phyloP scores from a whole-genome alignment of 2,329 filamentous ascomycete genomes.

The Clonostachys solani region DNA sequence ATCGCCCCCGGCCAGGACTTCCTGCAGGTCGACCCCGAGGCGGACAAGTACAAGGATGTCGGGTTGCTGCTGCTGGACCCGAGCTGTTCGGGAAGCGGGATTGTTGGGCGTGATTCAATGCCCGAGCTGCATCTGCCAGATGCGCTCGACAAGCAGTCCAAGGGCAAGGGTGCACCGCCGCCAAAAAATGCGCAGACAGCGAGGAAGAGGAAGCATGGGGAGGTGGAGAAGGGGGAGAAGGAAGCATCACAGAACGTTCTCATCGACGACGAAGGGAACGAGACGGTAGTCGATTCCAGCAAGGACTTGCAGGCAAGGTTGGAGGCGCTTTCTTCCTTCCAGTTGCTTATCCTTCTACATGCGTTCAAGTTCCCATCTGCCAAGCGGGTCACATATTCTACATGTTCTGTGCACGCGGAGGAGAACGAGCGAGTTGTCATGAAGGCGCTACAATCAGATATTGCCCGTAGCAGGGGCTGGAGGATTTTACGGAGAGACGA shows the following conservation, averaged over 20 bases:
- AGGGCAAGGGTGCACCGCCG: constrained; percentile 1
- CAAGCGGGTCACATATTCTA: constrained; percentile 80
- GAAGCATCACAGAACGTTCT: constrained; percentile 25
- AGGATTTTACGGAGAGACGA: constrained; percentile 64
- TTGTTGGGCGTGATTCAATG: constrained; percentile 81
- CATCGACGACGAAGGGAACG: constrained; percentile 55
- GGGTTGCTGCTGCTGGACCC: constrained; percentile 82
- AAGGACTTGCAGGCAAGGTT: constrained; percentile 62
- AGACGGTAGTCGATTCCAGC: constrained; percentile 45
- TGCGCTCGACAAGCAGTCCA: constrained; percentile 10
- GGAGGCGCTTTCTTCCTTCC: constrained; percentile 72
- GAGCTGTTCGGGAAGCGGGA: constrained; percentile 93
- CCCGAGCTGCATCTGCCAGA: constrained; percentile 60
- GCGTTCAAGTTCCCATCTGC: constrained; percentile 79
- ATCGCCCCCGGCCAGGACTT: constrained; percentile 80
- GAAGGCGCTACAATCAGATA: constrained; percentile 61
- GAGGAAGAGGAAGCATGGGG: constrained; percentile 42
- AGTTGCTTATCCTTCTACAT: constrained; percentile 76
- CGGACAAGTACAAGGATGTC: constrained; percentile 63
- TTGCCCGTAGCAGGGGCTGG: constrained; percentile 71
- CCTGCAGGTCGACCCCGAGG: constrained; percentile 64
- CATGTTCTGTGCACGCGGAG: constrained; percentile 80
- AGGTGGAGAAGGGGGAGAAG: constrained; percentile 17
- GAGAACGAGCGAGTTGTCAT: constrained; percentile 89
- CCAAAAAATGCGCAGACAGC: constrained; percentile 8